Evolutionary conservation across 345 rosid genomes (phyloP).

Genomic region (Corymbia maculata): DNA sequence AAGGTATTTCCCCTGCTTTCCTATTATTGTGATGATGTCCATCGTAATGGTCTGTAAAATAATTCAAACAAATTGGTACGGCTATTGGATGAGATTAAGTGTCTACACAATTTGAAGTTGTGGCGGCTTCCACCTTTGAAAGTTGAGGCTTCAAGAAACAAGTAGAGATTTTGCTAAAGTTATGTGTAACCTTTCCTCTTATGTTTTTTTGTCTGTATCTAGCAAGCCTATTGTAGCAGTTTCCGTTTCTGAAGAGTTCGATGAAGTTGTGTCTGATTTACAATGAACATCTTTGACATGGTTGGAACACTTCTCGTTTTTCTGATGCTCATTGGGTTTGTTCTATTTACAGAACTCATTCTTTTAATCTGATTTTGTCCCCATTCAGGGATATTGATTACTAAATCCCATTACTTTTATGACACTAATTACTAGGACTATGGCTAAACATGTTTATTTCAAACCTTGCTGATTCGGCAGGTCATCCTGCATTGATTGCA

Average conservation of each 20-base stretch:
- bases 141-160: neutral
- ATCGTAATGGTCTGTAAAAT: neutral
- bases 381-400: neutral
- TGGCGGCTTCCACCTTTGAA: neutral
- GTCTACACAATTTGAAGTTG: neutral
- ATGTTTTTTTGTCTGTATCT: neutral
- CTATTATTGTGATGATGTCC: neutral
- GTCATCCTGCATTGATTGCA: slow-evolving; percentile 81
- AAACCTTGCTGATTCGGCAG: slow-evolving; percentile 15
- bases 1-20: neutral
- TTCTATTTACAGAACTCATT: neutral
- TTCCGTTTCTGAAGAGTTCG: neutral
- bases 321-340: neutral
- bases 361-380: neutral
- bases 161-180: neutral
- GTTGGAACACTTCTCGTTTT: neutral
- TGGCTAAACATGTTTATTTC: neutral
- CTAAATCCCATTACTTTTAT: neutral
- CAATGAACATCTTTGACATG: neutral
- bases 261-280: neutral
- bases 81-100: neutral
- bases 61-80: neutral
- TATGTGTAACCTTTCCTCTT: neutral
- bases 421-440: neutral
- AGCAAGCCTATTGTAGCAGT: neutral